phyloP scores from a whole-genome alignment of 108 stramenopile species.

The Mayamaea pseudoterrestris region DNA sequence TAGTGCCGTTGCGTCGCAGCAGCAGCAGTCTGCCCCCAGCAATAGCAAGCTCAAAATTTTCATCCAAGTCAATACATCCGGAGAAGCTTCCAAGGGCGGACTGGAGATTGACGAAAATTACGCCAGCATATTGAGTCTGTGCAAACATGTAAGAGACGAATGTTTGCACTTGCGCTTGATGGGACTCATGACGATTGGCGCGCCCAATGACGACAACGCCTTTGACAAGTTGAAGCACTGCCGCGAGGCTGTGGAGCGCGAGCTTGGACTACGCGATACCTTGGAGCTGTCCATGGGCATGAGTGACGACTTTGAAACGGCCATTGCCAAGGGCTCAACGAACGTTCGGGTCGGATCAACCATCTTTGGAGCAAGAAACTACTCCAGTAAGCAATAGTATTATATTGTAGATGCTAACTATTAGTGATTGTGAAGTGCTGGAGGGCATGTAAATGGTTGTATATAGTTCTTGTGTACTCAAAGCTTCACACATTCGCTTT shows the following conservation, averaged over 20 bases:
- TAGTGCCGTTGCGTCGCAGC: slow-evolving; percentile 38
- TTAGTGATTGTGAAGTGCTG: too few species aligned
- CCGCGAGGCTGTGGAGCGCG: slow-evolving; percentile 39
- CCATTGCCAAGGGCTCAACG: slow-evolving; percentile 87
- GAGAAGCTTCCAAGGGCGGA: slow-evolving; percentile 92
- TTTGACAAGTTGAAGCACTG: slow-evolving; percentile 59
- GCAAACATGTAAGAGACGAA: slow-evolving; percentile 42
- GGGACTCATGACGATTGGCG: slow-evolving; percentile 99
- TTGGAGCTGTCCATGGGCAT: slow-evolving; percentile 97
- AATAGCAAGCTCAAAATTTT: slow-evolving; percentile 39
- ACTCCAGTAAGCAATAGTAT: slow-evolving; percentile 12
- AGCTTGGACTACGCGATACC: slow-evolving; percentile 22
- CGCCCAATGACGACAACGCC: slow-evolving; percentile 74
- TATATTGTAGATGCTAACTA: too few species aligned
- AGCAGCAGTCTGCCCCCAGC: slow-evolving; percentile 13
- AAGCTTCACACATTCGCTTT: too few species aligned
- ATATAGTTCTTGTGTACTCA: too few species aligned
- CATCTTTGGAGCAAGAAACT: slow-evolving; percentile 93
- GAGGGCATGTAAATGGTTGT: too few species aligned
- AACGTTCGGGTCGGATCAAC: slow-evolving; percentile 92
- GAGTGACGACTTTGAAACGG: slow-evolving; percentile 92
- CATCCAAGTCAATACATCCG: slow-evolving; percentile 94
- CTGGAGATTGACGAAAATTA: slow-evolving; percentile 47
- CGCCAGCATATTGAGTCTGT: slow-evolving; percentile 22
- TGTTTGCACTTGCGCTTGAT: slow-evolving; percentile 66